Evolutionary conservation across 495 filamentous ascomycete species (phyloP), one percentile per base, ranked within the genome.

Genomic region (Friedmanniomyces simplex): DNA sequence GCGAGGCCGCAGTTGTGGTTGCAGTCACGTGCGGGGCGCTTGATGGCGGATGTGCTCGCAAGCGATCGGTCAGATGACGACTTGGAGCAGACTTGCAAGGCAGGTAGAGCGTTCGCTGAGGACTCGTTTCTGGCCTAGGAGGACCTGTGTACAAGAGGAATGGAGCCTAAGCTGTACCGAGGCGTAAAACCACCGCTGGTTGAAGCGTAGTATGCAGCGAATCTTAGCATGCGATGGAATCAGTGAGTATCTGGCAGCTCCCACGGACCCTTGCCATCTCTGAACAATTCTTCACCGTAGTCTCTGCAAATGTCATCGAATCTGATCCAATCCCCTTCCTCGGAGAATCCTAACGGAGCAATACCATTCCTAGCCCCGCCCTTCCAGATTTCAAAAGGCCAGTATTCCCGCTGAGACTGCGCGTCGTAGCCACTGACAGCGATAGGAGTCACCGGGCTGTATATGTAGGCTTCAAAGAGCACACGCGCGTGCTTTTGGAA

Each of bases 401-500:
- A 47, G 14, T 22, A 47, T n/a, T 47, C 7, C 43, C 43, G 7
- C 43, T n/a, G 13, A 8, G 43, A 12, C 8, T 47, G 11, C 13
- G 7, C 21, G 20, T 47, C 43, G 20, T 47, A 47, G 7, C 43
- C 43, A 8, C 43, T 21, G 43, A 47, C 21, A 6, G 43, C 43
- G 11, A 47, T 8, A 12, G 43, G 14, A 21, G 43, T 47, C 6
- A 47, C 20, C 7, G 43, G 43, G 18, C 8, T 21, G 20, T 47
- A 47, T 11, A 47, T 47, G 21, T 6, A 47, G 21, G 71, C 73
- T 28, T 75, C 73, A 2, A 83, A 66, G 5, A 83, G 65, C 12
- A 76, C 74, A 26, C 77, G 76, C 0, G 72, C 70, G 67, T 77
- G 77, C 1, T 72, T 73, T 37, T 78, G 73, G 58, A 72, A 82